Conservation (phyloP, 257 asterid species). For the Cinchona pubescens region DNA sequence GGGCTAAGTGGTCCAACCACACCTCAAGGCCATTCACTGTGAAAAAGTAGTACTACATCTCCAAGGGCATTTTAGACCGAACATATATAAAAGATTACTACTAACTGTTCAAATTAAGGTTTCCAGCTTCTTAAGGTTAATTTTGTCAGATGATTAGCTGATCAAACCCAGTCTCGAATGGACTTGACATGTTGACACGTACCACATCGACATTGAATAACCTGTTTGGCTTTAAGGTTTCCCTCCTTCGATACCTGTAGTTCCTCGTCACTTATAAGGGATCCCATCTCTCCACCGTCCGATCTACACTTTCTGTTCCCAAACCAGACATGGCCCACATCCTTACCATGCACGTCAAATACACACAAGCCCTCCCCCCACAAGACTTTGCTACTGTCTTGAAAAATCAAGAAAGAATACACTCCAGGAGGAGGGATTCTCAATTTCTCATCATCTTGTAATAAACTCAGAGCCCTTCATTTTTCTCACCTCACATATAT, state of each 20-base stretch:
- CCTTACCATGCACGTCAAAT: conserved; percentile 17
- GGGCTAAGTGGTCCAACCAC: conserved; percentile 16
- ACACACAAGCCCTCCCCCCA: conserved; percentile 18
- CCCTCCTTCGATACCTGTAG: conserved; percentile 11
- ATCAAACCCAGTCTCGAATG: conserved; percentile 20
- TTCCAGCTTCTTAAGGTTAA: conserved; percentile 20
- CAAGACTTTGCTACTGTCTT: conserved; percentile 7
- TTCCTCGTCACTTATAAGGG: not conserved
- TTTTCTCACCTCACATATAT: conserved; percentile 9
- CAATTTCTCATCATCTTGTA: no score
- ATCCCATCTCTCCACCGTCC: conserved; percentile 13
- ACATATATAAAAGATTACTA: not conserved
- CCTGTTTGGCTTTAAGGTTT: conserved; percentile 40
- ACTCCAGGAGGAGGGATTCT: conserved; percentile 2
- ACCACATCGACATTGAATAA: conserved; percentile 25
- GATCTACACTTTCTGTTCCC: conserved; percentile 7
- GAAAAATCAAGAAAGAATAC: conserved; percentile 15
- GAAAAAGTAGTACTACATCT: no score
- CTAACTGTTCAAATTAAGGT: not conserved
- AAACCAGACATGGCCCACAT: conserved; percentile 8
- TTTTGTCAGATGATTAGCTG: conserved; percentile 17
- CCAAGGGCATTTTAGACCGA: conserved; percentile 18
- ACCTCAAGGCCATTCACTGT: not conserved
- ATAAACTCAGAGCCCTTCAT: not conserved
- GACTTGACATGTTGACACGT: conserved; percentile 37